A percentile compares a stretch with the other conserved stretches of the same genome.
Conservation (phyloP, 2,329 filamentous ascomycete genomes). For the Ophiosphaerella korrae region DNA sequence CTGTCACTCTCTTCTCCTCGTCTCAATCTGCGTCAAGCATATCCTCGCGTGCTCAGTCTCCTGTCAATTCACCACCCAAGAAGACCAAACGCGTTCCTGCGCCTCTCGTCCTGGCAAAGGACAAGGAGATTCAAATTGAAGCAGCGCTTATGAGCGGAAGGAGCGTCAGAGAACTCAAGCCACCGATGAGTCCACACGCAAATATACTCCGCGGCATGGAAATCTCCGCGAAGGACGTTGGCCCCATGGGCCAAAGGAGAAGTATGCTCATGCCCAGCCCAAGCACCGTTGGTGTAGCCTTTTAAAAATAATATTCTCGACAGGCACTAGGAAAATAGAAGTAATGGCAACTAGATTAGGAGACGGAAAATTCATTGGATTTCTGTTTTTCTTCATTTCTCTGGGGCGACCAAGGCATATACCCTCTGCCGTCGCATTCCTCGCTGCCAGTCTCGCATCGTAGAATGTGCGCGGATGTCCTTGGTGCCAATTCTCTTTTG, state of each 20-base stretch:
- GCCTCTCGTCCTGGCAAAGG: slow-evolving; percentile 29
- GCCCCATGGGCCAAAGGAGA: slow-evolving; percentile 15
- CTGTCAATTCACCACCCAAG: slow-evolving; percentile 6
- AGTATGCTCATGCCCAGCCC: slow-evolving; percentile 18
- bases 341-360: neutral
- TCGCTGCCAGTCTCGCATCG: slow-evolving; percentile 7
- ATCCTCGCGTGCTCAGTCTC: slow-evolving; percentile 16
- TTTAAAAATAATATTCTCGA: slow-evolving; percentile 16
- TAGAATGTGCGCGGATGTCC: slow-evolving; percentile 10
- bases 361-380: neutral
- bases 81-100: slow-evolving; percentile 37
- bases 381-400: neutral
- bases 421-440: slow-evolving; percentile 9
- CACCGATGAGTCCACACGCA: slow-evolving; percentile 34
- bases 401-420: slow-evolving; percentile 9
- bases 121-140: slow-evolving; percentile 31
- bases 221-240: slow-evolving; percentile 26
- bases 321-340: neutral
- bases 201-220: slow-evolving; percentile 40
- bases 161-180: slow-evolving; percentile 27
- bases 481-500: neutral
- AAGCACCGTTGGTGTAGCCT: slow-evolving; percentile 41
- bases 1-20: slow-evolving; percentile 37
- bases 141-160: slow-evolving; percentile 18
- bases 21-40: slow-evolving; percentile 7